Conservation (phyloP, 768 basidiomycete genomes). For the Trametes punicea region DNA sequence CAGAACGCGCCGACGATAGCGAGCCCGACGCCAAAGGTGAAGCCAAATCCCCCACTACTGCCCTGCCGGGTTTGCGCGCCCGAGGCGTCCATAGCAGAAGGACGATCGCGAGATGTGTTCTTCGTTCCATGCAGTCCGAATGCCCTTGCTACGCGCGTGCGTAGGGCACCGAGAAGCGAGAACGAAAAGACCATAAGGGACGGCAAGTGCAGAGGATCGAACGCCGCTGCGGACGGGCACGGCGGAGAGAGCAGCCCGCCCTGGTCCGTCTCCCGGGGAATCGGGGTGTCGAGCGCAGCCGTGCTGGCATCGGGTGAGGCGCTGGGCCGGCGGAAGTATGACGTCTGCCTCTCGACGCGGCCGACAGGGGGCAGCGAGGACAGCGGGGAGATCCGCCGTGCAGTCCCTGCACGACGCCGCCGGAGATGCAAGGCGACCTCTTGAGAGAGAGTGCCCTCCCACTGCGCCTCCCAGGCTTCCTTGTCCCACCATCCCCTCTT, state of each 20-base stretch:
- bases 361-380: slow-evolving; percentile 1
- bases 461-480: slow-evolving; percentile 64
- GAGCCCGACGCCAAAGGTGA: slow-evolving; percentile 27
- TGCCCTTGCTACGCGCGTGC: slow-evolving; percentile 26
- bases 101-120: not conserved
- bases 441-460: slow-evolving; percentile 56
- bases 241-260: slow-evolving; percentile 4
- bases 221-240: slow-evolving; percentile 31
- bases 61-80: not conserved
- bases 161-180: slow-evolving; percentile 53
- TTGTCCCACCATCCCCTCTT: slow-evolving; percentile 46
- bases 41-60: slow-evolving; percentile 2
- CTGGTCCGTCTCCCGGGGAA: not conserved
- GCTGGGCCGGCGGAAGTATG: slow-evolving; percentile 4
- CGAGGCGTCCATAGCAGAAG: not conserved
- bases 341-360: not conserved
- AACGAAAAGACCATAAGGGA: slow-evolving; percentile 59
- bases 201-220: slow-evolving; percentile 67
- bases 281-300: slow-evolving; percentile 12
- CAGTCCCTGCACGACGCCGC: slow-evolving; percentile 31
- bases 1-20: slow-evolving; percentile 42
- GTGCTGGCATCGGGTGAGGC: not conserved
- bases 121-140: slow-evolving; percentile 10
- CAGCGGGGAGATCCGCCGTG: slow-evolving; percentile 2
- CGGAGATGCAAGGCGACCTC: slow-evolving; percentile 55